Base-by-base conservation (phyloP, 2,329 filamentous ascomycete genomes). In the Davidsoniella eucalypti region DNA sequence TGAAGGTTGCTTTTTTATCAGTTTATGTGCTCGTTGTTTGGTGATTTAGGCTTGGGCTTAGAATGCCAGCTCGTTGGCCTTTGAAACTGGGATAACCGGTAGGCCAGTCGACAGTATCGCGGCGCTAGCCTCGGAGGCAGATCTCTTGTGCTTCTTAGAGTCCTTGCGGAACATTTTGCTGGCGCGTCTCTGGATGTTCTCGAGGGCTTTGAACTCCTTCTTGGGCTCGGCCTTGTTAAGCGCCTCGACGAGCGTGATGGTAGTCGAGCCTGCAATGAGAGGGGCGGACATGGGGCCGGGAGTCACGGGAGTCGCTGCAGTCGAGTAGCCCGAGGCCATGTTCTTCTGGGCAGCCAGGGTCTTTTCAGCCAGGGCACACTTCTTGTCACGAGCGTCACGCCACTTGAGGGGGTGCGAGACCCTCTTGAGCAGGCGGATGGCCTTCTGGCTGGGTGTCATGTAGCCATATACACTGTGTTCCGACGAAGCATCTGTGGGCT, bases 381-480 rank as follows among this genome's bases (percentile, higher is more conserved):
- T 53, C 41, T 47, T 47, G 38, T 53, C 44, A 23, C 48, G 43
- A 18, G 51, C 48, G 33, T 50, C 47, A 23, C 40, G 44, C 51
- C 51, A 53, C 40, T 53, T 53, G 5, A 41, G 33, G 14, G 51
- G 51, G 43, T 53, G 51, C 9, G 42, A 44, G 25, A 50, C 44
- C 51, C 50, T 53, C 39, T 53, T 53, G 38, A 53, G 38, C 7
- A 53, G 26, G n/a, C 29, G 51, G 37, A 53, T 44, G 25, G 44
- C 47, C 51, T 53, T 53, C 33, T 53, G 51, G 39, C 47, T 47
- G 4, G 51, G 51, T 17, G 51, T 53, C 51, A 53, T 53, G 47
- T 53, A 53, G 5, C 51, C 51, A 26, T 53, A 53, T 2, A 53
- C 43, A 18, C 51, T 53, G 18, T 50, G 51, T 12, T 50, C 51